Evolutionary conservation across 768 basidiomycete genomes (phyloP), one percentile per base, ranked within the genome.

Genomic region (Pulveroboletus sp.): DNA sequence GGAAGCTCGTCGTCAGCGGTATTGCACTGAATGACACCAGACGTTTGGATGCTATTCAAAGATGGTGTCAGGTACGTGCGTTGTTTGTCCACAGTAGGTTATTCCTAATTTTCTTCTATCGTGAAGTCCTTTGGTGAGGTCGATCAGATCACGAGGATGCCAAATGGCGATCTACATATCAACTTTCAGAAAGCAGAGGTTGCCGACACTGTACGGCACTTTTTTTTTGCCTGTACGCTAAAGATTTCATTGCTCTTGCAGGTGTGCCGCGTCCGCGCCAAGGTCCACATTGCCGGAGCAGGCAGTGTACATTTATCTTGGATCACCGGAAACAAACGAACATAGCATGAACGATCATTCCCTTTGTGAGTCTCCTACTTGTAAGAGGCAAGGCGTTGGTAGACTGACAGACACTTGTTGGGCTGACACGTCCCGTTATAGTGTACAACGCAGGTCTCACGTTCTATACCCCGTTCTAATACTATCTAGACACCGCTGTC

Each of bases 281-380:
- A 78, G 61, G 88, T 90, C 2, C 73, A 77, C 59, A 89, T 90
- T 49, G 68, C 76, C 32, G 84, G 85, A 40, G 87, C 85, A 9
- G 88, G 88, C 53, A 88, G 86, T 63, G 87, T 89, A 27, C 76
- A 82, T 56, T 71, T 90, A 47, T 89, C 88, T 30, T 89, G 87
- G 86, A 78, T 71, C 49, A 73, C 78, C 11, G 83, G 85, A 49
- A 76, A 76, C 59, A 71, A 63, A 52, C 72, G 70, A 49, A 68
- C 58, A 45, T 68, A 64, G 19, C 43, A 47, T 50, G 27, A 22
- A 36, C 24, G 13, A 14, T 22, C 32, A 2, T 36, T 26, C 11
- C 35, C 7, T n/a, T 43, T 30, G 35, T 46, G 8, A 40, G 45
- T 45, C 41, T 44, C 20, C 52, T 32, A 50, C 34, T 59, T 48